Percentiles rank a stretch among this genome's conserved stretches.
Evolutionary conservation across 2,329 filamentous ascomycete species (phyloP).

Genomic region (Nakataea oryzae): DNA sequence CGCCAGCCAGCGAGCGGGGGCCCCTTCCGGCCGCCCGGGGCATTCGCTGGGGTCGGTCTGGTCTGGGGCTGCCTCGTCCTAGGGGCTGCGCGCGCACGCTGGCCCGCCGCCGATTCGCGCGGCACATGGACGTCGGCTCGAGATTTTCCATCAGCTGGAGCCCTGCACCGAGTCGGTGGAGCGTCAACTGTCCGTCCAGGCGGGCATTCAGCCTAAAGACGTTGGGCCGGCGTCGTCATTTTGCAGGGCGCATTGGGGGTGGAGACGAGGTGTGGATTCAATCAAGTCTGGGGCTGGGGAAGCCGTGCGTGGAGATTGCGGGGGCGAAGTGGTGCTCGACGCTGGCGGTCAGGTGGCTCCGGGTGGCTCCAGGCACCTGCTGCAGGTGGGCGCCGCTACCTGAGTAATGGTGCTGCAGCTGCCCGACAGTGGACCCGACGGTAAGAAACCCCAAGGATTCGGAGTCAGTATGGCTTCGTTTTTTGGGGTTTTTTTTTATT

Average conservation of each 20-base stretch:
- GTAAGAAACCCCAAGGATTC: background rate
- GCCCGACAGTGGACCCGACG: background rate
- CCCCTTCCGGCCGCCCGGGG: background rate
- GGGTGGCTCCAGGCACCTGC: too few relatives aligned
- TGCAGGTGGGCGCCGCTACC: too few relatives aligned
- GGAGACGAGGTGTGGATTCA: background rate
- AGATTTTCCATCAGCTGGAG: background rate
- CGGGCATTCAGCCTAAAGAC: background rate
- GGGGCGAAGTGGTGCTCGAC: background rate
- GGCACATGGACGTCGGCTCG: background rate
- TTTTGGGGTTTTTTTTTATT: background rate
- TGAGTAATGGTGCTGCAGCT: background rate
- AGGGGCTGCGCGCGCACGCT: background rate
- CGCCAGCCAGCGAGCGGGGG: background rate
- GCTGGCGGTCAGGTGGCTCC: background rate
- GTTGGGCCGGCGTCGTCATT: background rate
- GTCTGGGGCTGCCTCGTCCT: background rate
- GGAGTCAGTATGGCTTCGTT: background rate
- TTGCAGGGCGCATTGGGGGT: background rate
- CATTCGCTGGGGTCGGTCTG: background rate
- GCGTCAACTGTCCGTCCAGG: background rate
- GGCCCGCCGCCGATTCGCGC: background rate
- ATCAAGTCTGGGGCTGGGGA: background rate
- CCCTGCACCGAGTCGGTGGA: background rate
- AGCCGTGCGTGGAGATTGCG: background rate